Evolutionary conservation across 805 yeast species (phyloP).

Genomic region (Starmerella floricola): DNA sequence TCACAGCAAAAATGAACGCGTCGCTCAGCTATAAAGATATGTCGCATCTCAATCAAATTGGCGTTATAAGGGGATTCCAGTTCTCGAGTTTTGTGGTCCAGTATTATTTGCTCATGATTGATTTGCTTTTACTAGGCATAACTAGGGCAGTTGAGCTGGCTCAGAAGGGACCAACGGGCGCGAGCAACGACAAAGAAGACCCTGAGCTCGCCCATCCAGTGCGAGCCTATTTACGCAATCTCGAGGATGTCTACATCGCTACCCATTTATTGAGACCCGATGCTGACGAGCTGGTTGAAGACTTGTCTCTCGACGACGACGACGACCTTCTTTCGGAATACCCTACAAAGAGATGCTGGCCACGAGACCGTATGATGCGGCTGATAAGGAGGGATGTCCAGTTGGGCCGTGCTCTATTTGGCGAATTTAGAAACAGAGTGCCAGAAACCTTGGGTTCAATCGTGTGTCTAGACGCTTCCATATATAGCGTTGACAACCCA

Average conservation of each 20-base stretch:
- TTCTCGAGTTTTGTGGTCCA: constrained; percentile 84
- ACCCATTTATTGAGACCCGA: constrained; percentile 66
- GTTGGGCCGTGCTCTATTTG: constrained; percentile 78
- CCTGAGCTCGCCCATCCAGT: constrained; percentile 63
- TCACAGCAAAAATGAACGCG: constrained; percentile 79
- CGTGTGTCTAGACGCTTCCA: constrained; percentile 78
- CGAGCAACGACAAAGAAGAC: constrained; percentile 38
- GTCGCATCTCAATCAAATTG: constrained; percentile 84
- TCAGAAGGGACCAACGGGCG: constrained; percentile 53
- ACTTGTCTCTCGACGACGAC: constrained; percentile 29
- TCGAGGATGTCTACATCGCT: constrained; percentile 69
- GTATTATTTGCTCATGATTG: constrained; percentile 77
- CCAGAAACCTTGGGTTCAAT: constrained; percentile 64
- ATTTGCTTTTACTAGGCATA: constrained; percentile 67
- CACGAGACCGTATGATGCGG: constrained; percentile 81
- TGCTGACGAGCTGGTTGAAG: constrained; percentile 60
- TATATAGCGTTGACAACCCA: constrained; percentile 82
- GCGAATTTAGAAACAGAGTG: constrained; percentile 74
- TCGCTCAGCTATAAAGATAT: constrained; percentile 79
- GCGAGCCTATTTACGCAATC: constrained; percentile 64
- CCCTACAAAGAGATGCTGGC: constrained; percentile 58
- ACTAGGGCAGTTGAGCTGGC: constrained; percentile 83
- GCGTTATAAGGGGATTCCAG: constrained; percentile 77
- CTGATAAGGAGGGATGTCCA: constrained; percentile 83
- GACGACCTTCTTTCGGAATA: constrained; percentile 2